Evolutionary conservation across 345 rosid species (phyloP).

Genomic region (Brassica carinata): DNA sequence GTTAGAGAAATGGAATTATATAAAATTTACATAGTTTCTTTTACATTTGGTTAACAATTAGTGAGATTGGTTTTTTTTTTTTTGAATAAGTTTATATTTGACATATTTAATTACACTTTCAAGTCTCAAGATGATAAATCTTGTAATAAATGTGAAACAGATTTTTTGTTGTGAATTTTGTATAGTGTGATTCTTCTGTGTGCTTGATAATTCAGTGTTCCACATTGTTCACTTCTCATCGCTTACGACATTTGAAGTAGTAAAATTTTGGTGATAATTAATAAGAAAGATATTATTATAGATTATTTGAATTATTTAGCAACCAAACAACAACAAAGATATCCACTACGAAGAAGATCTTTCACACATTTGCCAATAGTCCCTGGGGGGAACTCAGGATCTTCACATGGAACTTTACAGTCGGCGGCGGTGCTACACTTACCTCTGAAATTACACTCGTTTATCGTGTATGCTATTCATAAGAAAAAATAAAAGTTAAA

Average conservation of each 20-base stretch:
- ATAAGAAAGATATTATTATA: not conserved
- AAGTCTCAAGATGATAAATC: not conserved
- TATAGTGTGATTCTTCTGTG: not conserved
- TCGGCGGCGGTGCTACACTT: not conserved
- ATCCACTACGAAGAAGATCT: not conserved
- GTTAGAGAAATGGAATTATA: too few relatives aligned
- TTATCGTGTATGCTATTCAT: not conserved
- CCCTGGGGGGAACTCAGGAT: constrained; percentile 1
- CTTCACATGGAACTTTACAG: not conserved
- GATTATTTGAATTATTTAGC: not conserved
- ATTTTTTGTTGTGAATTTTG: not conserved
- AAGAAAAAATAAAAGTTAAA: too few relatives aligned
- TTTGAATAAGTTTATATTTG: not conserved
- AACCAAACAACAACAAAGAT: not conserved
- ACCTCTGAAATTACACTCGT: not conserved
- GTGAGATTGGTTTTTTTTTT: not conserved
- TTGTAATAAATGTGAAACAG: not conserved
- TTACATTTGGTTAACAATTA: not conserved
- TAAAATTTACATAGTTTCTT: too few relatives aligned
- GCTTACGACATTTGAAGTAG: not conserved
- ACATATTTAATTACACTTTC: not conserved
- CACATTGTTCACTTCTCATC: not conserved
- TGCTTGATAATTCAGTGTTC: not conserved
- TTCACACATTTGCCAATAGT: not conserved
- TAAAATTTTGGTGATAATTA: not conserved